A percentile compares a stretch with the other conserved stretches of the same genome.
phyloP scores from a whole-genome alignment of 768 basidiomycete species.

The Lyophyllum decastes region DNA sequence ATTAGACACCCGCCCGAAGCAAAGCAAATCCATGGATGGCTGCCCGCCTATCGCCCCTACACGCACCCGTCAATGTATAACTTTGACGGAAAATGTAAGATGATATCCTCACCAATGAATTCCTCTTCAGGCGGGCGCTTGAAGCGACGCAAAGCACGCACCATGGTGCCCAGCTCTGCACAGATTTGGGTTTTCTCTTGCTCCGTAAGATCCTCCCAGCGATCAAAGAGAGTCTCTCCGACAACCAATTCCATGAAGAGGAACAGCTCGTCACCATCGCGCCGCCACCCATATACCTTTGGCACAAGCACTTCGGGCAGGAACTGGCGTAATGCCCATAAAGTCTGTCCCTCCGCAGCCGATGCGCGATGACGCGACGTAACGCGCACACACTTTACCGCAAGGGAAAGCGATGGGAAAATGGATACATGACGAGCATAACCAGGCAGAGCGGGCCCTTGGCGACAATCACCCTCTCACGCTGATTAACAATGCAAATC shows the following conservation, averaged over 20 bases:
- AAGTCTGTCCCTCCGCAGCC: slow-evolving; percentile 11
- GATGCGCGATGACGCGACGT: too few relatives aligned
- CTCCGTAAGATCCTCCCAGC: neutral
- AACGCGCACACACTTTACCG: slow-evolving; percentile 8
- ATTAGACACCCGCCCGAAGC: neutral
- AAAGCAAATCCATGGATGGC: too few relatives aligned
- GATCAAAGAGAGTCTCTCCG: slow-evolving; percentile 5
- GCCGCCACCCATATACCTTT: slow-evolving; percentile 16
- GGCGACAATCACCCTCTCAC: too few relatives aligned
- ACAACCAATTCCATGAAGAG: slow-evolving; percentile 14
- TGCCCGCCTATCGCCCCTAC: too few relatives aligned
- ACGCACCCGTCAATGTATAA: too few relatives aligned
- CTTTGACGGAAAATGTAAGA: too few relatives aligned
- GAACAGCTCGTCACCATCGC: slow-evolving; percentile 11
- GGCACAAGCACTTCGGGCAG: slow-evolving; percentile 11
- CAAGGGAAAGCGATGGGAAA: slow-evolving; percentile 11
- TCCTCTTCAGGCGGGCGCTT: neutral
- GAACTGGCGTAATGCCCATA: slow-evolving; percentile 7
- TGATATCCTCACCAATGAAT: slow-evolving; percentile 5
- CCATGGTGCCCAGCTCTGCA: slow-evolving; percentile 4
- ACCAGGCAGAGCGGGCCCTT: too few relatives aligned
- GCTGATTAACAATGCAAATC: too few relatives aligned
- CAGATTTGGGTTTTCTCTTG: neutral
- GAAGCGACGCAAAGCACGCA: slow-evolving; percentile 5
- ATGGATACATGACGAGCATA: too few relatives aligned